phyloP scores from a whole-genome alignment of 129 eudicot species.

The Deinandra increscens region DNA sequence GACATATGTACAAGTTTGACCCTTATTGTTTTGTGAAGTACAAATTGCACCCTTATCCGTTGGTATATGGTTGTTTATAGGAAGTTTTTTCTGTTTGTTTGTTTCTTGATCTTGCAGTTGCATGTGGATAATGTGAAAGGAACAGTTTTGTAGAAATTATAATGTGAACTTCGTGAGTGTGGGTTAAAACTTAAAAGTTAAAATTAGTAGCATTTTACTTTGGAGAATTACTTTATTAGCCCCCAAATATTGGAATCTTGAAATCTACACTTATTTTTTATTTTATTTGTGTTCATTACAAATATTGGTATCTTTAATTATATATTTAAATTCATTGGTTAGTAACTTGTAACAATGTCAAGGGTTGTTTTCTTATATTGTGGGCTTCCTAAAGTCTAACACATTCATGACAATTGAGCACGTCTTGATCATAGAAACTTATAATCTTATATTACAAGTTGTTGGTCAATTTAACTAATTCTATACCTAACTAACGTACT shows the following conservation, averaged over 20 bases:
- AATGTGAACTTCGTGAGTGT: constrained; percentile 11
- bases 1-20: constrained; percentile 19
- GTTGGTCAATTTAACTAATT: too few relatives aligned
- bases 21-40: constrained; percentile 19
- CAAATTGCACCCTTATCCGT: constrained; percentile 8
- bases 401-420: too few relatives aligned
- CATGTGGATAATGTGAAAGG: constrained; percentile 19
- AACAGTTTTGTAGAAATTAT: constrained; percentile 14
- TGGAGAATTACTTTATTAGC: background rate
- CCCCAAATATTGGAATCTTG: background rate
- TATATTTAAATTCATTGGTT: too few relatives aligned
- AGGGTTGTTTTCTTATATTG: too few relatives aligned
- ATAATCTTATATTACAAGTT: too few relatives aligned
- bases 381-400: too few relatives aligned
- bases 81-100: background rate
- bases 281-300: background rate
- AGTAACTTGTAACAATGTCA: too few relatives aligned
- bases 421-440: too few relatives aligned
- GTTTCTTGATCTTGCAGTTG: constrained; percentile 21
- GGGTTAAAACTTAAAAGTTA: background rate
- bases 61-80: constrained; percentile 13
- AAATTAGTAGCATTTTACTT: background rate
- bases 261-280: background rate
- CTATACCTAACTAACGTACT: too few relatives aligned
- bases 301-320: background rate